These are phyloP conservation scores for Parastagonospora avenae DNA, from an alignment of 2,329 filamentous ascomycete species.

Conservation along the genomic window DNA sequence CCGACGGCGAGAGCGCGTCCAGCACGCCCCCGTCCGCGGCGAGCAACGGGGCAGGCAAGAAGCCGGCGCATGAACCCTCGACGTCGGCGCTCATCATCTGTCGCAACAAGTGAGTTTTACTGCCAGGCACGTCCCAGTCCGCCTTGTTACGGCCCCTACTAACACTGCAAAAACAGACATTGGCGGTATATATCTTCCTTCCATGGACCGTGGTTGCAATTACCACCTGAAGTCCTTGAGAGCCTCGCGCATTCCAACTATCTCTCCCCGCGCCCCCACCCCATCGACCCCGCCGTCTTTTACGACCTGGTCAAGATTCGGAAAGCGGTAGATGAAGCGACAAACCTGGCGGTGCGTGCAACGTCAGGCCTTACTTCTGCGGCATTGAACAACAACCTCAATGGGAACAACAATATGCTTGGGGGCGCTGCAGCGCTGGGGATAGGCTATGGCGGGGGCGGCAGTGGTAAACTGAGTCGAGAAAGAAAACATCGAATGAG, in stretches of 20 bases:
- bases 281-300: constrained; percentile 79
- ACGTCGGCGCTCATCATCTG: constrained; percentile 47
- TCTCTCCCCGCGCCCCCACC: constrained; percentile 73
- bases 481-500: constrained; percentile 80
- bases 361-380: constrained; percentile 73
- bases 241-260: constrained; percentile 80
- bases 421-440: constrained; percentile 60
- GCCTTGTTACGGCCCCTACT: constrained; percentile 9
- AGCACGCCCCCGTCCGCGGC: constrained; percentile 1
- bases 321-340: constrained; percentile 78
- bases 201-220: constrained; percentile 81
- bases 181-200: constrained; percentile 86
- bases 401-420: constrained; percentile 57
- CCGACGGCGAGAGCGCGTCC: constrained; percentile 14
- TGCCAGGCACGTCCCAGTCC: constrained; percentile 26
- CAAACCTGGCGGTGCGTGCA: constrained; percentile 76
- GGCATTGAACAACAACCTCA: constrained; percentile 62
- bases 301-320: constrained; percentile 86
- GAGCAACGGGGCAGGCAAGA: too few species aligned
- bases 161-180: constrained; percentile 61
- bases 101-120: constrained; percentile 49
- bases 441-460: constrained; percentile 62
- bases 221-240: constrained; percentile 79
- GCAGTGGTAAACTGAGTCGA: constrained; percentile 68
- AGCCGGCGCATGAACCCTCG: constrained; percentile 12